Evolutionary conservation across 2,329 filamentous ascomycete genomes (phyloP).

Genomic region (Hymenotorrendiella dingleyae): DNA sequence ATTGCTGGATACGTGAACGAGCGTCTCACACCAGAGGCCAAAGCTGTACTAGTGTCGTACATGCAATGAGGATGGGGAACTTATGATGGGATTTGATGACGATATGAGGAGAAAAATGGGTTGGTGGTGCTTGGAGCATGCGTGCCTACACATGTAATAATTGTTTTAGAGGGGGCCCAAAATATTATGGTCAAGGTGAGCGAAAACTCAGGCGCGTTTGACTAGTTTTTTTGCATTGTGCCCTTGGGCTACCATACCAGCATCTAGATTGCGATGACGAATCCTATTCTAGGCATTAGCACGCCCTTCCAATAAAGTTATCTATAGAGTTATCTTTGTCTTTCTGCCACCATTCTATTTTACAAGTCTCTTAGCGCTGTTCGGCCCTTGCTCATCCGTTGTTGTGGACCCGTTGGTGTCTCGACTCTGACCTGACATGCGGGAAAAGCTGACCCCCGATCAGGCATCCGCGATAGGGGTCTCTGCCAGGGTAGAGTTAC

Average conservation of each 20-base stretch:
- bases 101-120: conserved; percentile 10
- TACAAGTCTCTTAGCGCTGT: too few species aligned
- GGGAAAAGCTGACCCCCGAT: too few species aligned
- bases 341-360: too few species aligned
- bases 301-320: too few species aligned
- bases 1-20: conserved; percentile 67
- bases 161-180: neutral
- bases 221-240: neutral
- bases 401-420: too few species aligned
- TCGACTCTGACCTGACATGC: too few species aligned
- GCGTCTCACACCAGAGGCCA: conserved; percentile 58
- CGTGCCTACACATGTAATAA: conserved; percentile 3
- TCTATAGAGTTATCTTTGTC: too few species aligned
- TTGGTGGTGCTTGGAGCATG: conserved; percentile 1
- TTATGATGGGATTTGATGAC: conserved; percentile 8
- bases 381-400: too few species aligned
- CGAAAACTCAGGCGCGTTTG: conserved; percentile 5
- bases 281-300: neutral
- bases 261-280: conserved; percentile 12
- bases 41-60: conserved; percentile 41
- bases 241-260: conserved; percentile 1
- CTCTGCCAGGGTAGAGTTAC: too few species aligned
- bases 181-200: conserved; percentile 1
- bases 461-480: too few species aligned
- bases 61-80: conserved; percentile 31